Conservation (phyloP, 768 basidiomycete species). For the Pleurotus pulmonarius region DNA sequence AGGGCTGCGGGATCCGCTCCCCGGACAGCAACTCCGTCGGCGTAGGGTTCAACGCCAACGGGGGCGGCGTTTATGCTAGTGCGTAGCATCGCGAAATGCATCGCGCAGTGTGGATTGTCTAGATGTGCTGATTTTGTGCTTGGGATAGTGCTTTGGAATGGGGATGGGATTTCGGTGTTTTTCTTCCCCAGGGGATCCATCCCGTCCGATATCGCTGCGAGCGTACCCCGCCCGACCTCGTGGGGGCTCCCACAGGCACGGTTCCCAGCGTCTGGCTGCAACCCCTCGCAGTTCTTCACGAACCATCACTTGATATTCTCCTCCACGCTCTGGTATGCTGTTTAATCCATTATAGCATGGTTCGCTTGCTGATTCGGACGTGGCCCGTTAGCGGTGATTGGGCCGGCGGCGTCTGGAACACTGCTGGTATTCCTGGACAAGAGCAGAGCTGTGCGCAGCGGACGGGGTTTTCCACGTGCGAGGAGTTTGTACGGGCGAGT, state of each 20-base stretch:
- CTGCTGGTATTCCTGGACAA: constrained; percentile 77
- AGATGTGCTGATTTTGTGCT: constrained; percentile 22
- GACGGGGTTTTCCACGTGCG: constrained; percentile 81
- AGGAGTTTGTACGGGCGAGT: constrained; percentile 67
- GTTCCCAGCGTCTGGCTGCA: constrained; percentile 74
- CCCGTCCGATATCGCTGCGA: constrained; percentile 73
- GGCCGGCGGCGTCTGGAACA: constrained; percentile 76
- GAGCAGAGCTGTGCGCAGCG: constrained; percentile 78
- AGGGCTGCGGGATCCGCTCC: constrained; percentile 80
- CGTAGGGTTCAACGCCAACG: constrained; percentile 77
- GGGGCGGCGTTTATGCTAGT: constrained; percentile 91
- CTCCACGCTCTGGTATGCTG: constrained; percentile 68
- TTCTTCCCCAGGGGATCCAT: constrained; percentile 76
- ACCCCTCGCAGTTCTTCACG: constrained; percentile 76
- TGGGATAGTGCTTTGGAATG: constrained; percentile 60
- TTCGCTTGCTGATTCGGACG: no score
- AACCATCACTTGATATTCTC: constrained; percentile 79
- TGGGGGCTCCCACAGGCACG: constrained; percentile 80
- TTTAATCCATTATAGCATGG: no score
- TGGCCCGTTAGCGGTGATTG: constrained; percentile 79
- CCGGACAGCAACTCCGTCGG: constrained; percentile 65
- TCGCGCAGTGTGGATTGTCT: no score
- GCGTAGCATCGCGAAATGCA: constrained; percentile 25
- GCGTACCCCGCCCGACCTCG: constrained; percentile 63
- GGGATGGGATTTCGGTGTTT: constrained; percentile 70